These are phyloP conservation scores for Triadica sebifera DNA, from an alignment of 345 rosid species.

Conservation along the genomic window DNA sequence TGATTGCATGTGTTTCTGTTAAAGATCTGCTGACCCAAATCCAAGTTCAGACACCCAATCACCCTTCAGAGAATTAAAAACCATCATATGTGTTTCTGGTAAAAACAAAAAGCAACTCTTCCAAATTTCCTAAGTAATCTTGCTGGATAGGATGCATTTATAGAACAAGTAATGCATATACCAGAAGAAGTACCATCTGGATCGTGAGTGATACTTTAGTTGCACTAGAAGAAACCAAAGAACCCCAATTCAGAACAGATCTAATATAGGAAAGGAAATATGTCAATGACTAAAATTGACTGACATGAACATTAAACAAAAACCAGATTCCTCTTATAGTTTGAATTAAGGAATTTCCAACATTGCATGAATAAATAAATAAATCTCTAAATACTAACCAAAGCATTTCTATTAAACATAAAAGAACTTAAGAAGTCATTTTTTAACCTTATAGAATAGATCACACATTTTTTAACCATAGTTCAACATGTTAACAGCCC, in stretches of 20 bases:
- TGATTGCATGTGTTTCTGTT: no score
- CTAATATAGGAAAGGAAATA: background rate
- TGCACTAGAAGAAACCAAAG: background rate
- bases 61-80: background rate
- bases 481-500: background rate
- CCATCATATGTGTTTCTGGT: background rate
- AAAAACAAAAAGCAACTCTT: background rate
- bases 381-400: background rate
- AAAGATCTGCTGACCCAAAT: no score
- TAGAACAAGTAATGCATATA: background rate
- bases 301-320: background rate
- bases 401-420: background rate
- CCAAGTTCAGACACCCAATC: no score
- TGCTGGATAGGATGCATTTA: background rate
- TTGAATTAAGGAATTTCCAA: background rate
- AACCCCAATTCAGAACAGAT: background rate
- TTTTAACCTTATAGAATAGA: no score
- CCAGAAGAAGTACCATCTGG: background rate
- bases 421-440: no score
- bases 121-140: background rate
- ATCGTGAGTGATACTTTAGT: background rate
- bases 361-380: background rate
- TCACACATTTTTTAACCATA: background rate
- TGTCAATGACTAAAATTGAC: background rate
- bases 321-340: background rate